Base-by-base conservation (phyloP, 2,329 filamentous ascomycete genomes). In the Cadophora gregata region DNA sequence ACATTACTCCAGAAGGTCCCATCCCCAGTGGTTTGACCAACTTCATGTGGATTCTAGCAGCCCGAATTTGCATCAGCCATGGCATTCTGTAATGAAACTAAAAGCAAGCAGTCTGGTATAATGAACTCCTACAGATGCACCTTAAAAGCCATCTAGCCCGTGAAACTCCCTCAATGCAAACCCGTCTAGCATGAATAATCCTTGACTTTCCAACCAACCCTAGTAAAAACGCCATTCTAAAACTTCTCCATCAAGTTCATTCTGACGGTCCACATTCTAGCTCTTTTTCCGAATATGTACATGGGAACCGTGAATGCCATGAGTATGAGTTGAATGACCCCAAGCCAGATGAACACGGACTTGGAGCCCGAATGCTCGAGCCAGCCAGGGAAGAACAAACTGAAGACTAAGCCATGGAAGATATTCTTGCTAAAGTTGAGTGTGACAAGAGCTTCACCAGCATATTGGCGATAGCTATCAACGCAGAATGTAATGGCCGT, bases 381-480 rank as follows among this genome's bases (percentile, higher is more conserved):
- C 95, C 95, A 98, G 63, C 86, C 83, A 4, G 92, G 92, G 72
- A 97, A 92, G 78, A 98, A 97, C 59, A 97, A 82, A 67, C 92
- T 88, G 76, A 97, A 98, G 0, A 97, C 85, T 62, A 98, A 82
- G 0, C 95, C 95, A 74, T 98, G 95, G 29, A 97, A 86, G 64
- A 97, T 86, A 76, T 97, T 98, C 83, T 98, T 98, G 80, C 88
- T 89, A 76, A 97, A 96, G 76, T 97, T 98, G 72, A 98, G 82
- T 24, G 95, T 97, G 16, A 98, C 96, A 38, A 98, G 84, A 2
- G 95, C 94, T 79, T 98, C 95, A 24, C 93, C 94, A 0, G 95
- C 95, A 78, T 97, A 97, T 75, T 96, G 91, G 12, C 94, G 86
- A 79, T 98, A 97, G 71, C 90, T 93, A 79, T 98, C 95, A 8